A percentile compares a stretch with the other conserved stretches of the same genome.
Conservation (phyloP, 2,329 filamentous ascomycete genomes). For the Aureobasidium sp. region DNA sequence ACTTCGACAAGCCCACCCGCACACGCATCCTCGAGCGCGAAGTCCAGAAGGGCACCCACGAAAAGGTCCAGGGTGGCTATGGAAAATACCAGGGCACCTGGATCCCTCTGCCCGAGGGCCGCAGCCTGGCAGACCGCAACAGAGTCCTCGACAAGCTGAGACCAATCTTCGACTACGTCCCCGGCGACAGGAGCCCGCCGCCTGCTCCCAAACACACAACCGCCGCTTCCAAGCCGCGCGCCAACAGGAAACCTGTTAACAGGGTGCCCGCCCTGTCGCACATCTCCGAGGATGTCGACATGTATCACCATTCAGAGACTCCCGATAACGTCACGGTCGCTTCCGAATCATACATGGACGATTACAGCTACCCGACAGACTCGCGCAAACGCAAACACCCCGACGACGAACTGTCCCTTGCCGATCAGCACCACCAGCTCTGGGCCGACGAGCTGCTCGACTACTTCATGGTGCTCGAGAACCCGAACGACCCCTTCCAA, state of each 20-base stretch:
- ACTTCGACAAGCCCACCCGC: conserved; percentile 91
- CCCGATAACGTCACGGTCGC: conserved; percentile 75
- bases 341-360: conserved; percentile 67
- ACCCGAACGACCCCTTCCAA: conserved; percentile 51
- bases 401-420: conserved; percentile 47
- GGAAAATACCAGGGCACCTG: conserved; percentile 99
- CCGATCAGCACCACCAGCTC: conserved; percentile 76
- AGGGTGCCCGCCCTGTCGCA: conserved; percentile 27
- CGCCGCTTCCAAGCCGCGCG: conserved; percentile 65
- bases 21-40: conserved; percentile 93
- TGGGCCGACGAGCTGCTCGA: conserved; percentile 92
- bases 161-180: conserved; percentile 81
- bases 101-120: conserved; percentile 79
- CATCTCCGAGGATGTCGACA: conserved; percentile 54
- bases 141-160: conserved; percentile 73
- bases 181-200: conserved; percentile 79
- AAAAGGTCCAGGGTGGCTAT: conserved; percentile 97
- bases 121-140: conserved; percentile 76
- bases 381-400: conserved; percentile 69
- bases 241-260: conserved; percentile 10
- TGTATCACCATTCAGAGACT: conserved; percentile 63
- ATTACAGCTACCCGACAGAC: conserved; percentile 57
- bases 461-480: conserved; percentile 69
- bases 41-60: conserved; percentile 90
- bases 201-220: conserved; percentile 84